Percentiles rank a stretch among this genome's conserved stretches.
phyloP scores from a whole-genome alignment of 140 eudicot species.

The Senecio squalidus region DNA sequence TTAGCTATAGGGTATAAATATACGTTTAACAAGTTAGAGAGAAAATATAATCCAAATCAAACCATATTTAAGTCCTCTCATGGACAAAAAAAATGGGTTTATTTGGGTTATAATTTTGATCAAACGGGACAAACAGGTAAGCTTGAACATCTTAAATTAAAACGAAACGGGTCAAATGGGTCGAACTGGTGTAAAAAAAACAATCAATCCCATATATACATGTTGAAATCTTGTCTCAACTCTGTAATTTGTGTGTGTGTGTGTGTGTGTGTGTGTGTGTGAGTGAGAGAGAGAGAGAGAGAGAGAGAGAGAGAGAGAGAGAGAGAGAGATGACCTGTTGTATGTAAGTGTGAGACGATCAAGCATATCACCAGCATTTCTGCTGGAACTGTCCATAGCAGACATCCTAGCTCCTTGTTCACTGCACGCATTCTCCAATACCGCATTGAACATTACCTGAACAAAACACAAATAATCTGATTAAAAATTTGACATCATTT shows the following conservation, averaged over 20 bases:
- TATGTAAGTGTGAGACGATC: constrained; percentile 94
- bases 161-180: too few species aligned
- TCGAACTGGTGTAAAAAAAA: too few species aligned
- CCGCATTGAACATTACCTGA: constrained; percentile 61
- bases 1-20: too few species aligned
- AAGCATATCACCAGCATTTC: constrained; percentile 99
- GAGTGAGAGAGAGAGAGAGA: constrained; percentile 26
- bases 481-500: not conserved
- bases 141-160: too few species aligned
- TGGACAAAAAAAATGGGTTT: too few species aligned
- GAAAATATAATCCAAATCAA: too few species aligned
- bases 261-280: not conserved
- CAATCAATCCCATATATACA: not conserved
- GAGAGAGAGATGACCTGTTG: constrained; percentile 75
- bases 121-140: too few species aligned
- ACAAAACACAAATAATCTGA: not conserved
- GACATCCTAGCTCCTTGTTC: constrained; percentile 99
- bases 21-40: too few species aligned
- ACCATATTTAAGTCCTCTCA: too few species aligned
- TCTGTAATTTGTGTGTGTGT: too few species aligned
- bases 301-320: constrained; percentile 34
- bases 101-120: too few species aligned
- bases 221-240: not conserved
- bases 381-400: constrained; percentile 98
- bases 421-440: constrained; percentile 97